Evolutionary conservation across 1,284 basidiomycete genomes (phyloP), one percentile per base, ranked within the genome.

Genomic region (Rhodotorula sp.): DNA sequence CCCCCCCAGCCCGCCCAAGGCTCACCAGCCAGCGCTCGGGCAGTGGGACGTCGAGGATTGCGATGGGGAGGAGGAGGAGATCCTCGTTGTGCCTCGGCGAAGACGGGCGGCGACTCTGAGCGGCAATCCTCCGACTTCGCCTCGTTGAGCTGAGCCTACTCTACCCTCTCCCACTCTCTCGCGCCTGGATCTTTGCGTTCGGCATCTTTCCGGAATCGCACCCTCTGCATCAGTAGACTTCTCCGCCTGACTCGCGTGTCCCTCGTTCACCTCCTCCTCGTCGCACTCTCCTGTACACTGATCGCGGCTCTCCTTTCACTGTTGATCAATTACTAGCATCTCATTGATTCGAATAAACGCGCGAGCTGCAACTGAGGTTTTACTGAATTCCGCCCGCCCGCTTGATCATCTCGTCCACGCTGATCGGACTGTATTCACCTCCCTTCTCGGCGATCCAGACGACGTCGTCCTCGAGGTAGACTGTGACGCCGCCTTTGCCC

Each of bases 391-490:
- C 62, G 30, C 54, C 59, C 55, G 54, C 75, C 46, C 71, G 59
- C 55, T 40, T 51, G 16, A 74, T 65, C 76, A 77, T 74, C n/a
- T 75, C 77, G 47, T 75, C 68, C 9, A 78, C 74, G 8, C 72
- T 65, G 22, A 78, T 70, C 15, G 77, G 77, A 46, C 67, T 63
- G 50, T 48, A 76, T 28, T 65, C 65, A 1, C 61, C 64, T 11
- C 34, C 22, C 67, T 62, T 65, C 34, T 67, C 71, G 46, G 67
- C 53, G 18, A 75, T 22, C 72, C 76, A 78, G 8, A 75, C 76
- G 24, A 81, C 91, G 80, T 95, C 92, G 77, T 94, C 92, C 74
- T 87, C 81, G 58, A 95, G 84, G 80, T 93, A 96, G 40, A 94
- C 87, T 75, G 89, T 82, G 53, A 94, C 78, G 0, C 94, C 94